These are phyloP conservation scores for Trichoderma sp. DNA, from an alignment of 2,329 filamentous ascomycete genomes.

Conservation along the genomic window DNA sequence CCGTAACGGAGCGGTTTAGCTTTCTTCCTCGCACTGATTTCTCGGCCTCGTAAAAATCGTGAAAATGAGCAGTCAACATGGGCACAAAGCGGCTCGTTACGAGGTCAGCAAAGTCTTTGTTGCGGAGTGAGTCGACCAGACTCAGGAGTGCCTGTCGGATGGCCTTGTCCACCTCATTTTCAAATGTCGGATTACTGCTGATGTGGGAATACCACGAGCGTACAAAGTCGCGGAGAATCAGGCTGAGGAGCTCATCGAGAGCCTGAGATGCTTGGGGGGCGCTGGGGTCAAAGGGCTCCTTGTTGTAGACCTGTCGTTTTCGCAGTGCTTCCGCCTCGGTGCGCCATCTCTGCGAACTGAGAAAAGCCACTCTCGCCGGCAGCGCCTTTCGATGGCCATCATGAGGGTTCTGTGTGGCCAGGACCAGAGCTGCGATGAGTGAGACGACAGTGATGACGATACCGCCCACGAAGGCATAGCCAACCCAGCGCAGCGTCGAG, in stretches of 20 bases:
- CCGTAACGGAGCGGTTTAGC: slow-evolving; percentile 85
- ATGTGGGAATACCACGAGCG: slow-evolving; percentile 87
- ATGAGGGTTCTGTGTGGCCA: slow-evolving; percentile 50
- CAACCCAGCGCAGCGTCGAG: slow-evolving; percentile 79
- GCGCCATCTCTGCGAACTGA: slow-evolving; percentile 67
- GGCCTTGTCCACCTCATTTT: slow-evolving; percentile 82
- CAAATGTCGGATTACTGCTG: slow-evolving; percentile 77
- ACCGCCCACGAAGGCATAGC: slow-evolving; percentile 80
- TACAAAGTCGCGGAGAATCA: slow-evolving; percentile 83
- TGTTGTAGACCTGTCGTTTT: slow-evolving; percentile 67
- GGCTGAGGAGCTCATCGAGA: slow-evolving; percentile 75
- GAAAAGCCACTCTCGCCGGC: slow-evolving; percentile 60
- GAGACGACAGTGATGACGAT: slow-evolving; percentile 58
- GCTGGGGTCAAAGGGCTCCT: slow-evolving; percentile 71
- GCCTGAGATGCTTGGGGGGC: slow-evolving; percentile 78
- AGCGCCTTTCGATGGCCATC: slow-evolving; percentile 45
- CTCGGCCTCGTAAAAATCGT: slow-evolving; percentile 90
- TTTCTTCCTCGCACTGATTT: slow-evolving; percentile 83
- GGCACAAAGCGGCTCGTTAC: slow-evolving; percentile 83
- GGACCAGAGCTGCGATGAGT: slow-evolving; percentile 61
- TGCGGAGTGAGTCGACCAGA: slow-evolving; percentile 71
- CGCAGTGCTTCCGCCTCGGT: slow-evolving; percentile 70
- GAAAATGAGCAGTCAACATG: slow-evolving; percentile 84
- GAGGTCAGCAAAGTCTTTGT: slow-evolving; percentile 82
- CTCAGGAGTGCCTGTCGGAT: slow-evolving; percentile 73